phyloP scores from a whole-genome alignment of 768 basidiomycete species.

The Mycena rosella region DNA sequence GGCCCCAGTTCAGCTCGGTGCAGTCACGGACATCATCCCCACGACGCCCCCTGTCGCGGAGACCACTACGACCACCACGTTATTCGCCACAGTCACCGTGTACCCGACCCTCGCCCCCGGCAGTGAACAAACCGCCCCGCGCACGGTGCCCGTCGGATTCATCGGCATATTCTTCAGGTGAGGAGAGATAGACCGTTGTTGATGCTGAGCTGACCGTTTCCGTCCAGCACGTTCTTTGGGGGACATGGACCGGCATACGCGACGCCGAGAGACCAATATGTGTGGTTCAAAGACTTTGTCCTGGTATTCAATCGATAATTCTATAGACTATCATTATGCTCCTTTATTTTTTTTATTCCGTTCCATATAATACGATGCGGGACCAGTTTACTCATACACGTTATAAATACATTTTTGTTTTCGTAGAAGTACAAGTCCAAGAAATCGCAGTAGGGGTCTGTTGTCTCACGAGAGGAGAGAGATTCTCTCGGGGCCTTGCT shows the following conservation, averaged over 20 bases:
- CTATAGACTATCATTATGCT: neutral
- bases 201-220: neutral
- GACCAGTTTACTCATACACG: neutral
- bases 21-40: neutral
- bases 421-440: neutral
- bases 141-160: slow-evolving; percentile 52
- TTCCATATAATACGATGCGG: neutral
- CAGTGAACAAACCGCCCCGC: slow-evolving; percentile 34
- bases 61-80: slow-evolving; percentile 20
- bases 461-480: neutral
- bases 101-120: slow-evolving; percentile 26
- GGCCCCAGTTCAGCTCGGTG: neutral
- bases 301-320: slow-evolving; percentile 54
- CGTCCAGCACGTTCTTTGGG: slow-evolving; percentile 79
- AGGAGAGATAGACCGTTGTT: neutral
- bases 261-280: slow-evolving; percentile 79
- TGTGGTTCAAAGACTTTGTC: slow-evolving; percentile 80
- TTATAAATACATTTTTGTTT: neutral
- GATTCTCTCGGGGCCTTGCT: slow-evolving; percentile 9
- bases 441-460: neutral
- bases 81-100: slow-evolving; percentile 6
- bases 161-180: slow-evolving; percentile 84
- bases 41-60: neutral
- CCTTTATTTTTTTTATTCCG: neutral
- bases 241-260: slow-evolving; percentile 77